Conservation (phyloP, 331 rosid genomes). For the Saraca asoca region DNA sequence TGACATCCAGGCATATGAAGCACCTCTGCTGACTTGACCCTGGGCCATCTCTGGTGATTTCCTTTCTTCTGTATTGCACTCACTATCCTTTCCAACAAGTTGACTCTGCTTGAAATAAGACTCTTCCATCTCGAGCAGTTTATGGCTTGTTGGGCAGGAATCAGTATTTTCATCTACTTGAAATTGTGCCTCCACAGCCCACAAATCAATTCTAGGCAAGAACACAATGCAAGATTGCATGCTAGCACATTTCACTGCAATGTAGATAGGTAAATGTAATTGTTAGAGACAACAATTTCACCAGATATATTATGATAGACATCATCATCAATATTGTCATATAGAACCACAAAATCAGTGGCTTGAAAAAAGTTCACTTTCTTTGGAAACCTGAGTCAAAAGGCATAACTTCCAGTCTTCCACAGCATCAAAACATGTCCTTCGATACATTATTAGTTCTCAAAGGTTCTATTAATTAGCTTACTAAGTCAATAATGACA, state of each 20-base stretch:
- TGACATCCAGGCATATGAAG: slow-evolving; percentile 81
- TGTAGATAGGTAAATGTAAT: slow-evolving; percentile 30
- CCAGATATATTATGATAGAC: slow-evolving; percentile 11
- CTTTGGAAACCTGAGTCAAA: slow-evolving; percentile 10
- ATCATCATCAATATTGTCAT: slow-evolving; percentile 17
- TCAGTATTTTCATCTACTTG: slow-evolving; percentile 51
- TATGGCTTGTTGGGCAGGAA: slow-evolving; percentile 42
- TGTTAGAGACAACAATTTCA: slow-evolving; percentile 13
- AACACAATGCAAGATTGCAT: slow-evolving; percentile 61
- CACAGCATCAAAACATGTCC: background rate
- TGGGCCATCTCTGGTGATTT: slow-evolving; percentile 43
- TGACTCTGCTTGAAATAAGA: slow-evolving; percentile 38
- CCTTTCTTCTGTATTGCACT: slow-evolving; percentile 37
- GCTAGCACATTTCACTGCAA: slow-evolving; percentile 84
- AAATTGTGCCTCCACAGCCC: slow-evolving; percentile 67
- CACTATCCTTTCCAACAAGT: slow-evolving; percentile 45
- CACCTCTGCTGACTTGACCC: slow-evolving; percentile 39
- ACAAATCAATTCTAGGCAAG: slow-evolving; percentile 94
- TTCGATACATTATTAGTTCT: slow-evolving; percentile 2
- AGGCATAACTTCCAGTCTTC: background rate
- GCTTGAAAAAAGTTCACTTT: background rate
- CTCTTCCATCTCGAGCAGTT: slow-evolving; percentile 36
- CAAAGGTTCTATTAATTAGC: slow-evolving; percentile 19
- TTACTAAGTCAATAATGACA: slow-evolving; percentile 17
- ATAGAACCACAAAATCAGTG: slow-evolving; percentile 7